Evolutionary conservation across 1,284 basidiomycete species (phyloP).

Genomic region (Neolentinus lepideus): DNA sequence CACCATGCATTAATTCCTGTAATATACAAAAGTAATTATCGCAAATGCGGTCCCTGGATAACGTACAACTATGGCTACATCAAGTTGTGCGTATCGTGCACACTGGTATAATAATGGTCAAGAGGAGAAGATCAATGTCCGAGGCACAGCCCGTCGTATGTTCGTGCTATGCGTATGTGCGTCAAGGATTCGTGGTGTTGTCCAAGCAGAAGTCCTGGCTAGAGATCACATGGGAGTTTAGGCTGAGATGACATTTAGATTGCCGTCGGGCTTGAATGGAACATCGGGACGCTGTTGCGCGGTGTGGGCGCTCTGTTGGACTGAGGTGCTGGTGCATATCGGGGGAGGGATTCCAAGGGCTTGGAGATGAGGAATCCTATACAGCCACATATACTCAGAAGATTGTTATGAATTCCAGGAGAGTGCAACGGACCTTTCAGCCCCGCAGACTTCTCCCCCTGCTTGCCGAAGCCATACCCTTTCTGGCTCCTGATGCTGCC

Average conservation of each 20-base stretch:
- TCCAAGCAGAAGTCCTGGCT: not conserved
- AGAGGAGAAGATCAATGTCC: not conserved
- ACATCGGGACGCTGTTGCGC: not conserved
- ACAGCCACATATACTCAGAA: slow-evolving; percentile 6
- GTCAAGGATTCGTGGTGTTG: not conserved
- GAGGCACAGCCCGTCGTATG: not conserved
- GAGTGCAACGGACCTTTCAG: slow-evolving; percentile 35
- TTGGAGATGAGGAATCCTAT: slow-evolving; percentile 29
- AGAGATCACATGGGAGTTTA: too few species aligned
- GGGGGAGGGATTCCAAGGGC: slow-evolving; percentile 30
- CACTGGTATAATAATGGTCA: not conserved
- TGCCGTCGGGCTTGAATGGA: slow-evolving; percentile 7
- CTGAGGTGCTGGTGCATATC: slow-evolving; percentile 19
- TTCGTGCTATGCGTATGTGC: not conserved
- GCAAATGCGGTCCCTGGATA: not conserved
- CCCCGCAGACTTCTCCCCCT: slow-evolving; percentile 71
- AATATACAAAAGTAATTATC: not conserved
- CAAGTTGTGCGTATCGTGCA: not conserved
- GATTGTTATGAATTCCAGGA: slow-evolving; percentile 1
- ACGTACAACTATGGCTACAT: not conserved
- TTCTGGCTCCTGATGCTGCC: slow-evolving; percentile 15
- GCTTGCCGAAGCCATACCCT: slow-evolving; percentile 59
- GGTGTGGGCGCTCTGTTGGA: not conserved
- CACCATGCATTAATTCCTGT: not conserved
- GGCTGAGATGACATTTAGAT: not conserved